Base-by-base conservation (phyloP, 2,329 filamentous ascomycete species). In the Aureobasidium uvarum region DNA sequence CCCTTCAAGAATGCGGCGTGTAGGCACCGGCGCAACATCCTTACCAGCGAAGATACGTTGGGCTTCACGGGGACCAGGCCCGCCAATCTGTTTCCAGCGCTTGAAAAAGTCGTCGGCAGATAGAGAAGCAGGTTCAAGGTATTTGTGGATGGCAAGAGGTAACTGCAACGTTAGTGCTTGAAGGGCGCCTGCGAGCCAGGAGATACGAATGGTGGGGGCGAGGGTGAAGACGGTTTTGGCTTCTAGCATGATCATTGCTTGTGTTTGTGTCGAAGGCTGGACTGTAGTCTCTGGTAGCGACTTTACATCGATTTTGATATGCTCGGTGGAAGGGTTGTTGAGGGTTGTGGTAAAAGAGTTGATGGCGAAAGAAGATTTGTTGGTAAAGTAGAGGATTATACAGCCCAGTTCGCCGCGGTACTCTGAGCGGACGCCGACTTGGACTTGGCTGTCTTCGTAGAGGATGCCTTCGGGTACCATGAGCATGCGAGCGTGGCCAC, bases 11-110 rank as follows among this genome's bases (percentile, higher is more conserved):
- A 89, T 85, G 69, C 83, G 85, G 58, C 87, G 81, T 51, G 96
- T 89, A 70, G 91, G 92, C 2, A 81, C 78, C 66, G 90, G 86
- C 67, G 84, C 89, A 68, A 96, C 85, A 68, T 89, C 87, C 14
- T 83, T 81, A 18, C 81, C 83, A 64, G 84, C 83, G 76, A 99
- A 96, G 38, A 98, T 92, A 55, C 85, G 85, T 76, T 99, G 95
- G 0, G 91, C 88, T 77, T 99, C 96, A 36, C 96, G 86, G 1
- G 93, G 89, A 11, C 60, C 60, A 1, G 86, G 86, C 5, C 90
- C 92, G 14, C 95, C 95, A 71, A 99, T 98, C 79, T 99, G 95
- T 82, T 96, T 96, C 95, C 95, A 99, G 60, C 96, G 85, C 82
- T 96, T 97, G 85, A 99, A 99, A 79, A 98, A 99, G 74, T 99